Evolutionary conservation across 2,329 filamentous ascomycete species (phyloP), one percentile per base, ranked within the genome.

Genomic region (Talaromyces atroroseus): DNA sequence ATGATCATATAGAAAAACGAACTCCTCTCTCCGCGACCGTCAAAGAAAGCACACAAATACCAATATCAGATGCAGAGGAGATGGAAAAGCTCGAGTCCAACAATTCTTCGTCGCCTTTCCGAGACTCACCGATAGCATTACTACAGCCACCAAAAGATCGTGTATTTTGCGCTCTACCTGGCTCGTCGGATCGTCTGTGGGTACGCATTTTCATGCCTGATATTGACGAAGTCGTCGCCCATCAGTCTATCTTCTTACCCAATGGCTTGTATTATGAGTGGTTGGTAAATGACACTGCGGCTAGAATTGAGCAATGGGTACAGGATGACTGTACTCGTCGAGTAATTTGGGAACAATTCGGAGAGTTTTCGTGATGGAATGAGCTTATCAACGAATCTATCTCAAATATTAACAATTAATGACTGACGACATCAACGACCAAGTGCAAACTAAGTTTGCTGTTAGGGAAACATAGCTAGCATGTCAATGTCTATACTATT

Each of bases 191-290:
- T 68, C 75, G 81, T 4, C 82, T 85, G 16, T 96, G 92, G 91
- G 76, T 91, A 1, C 79, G 86, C 46, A 82, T 96, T 2, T 86
- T 85, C 64, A 94, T 96, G 88, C 81, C 87, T 57, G 85, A 84
- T 52, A 84, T 94, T 59, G 91, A 95, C 66, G 89, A 95, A 71
- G 88, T 95, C 1, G 85, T 83, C 6, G 92, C 91, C 10, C 91
- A 95, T 68, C 92, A 89, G 60, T 86, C 88, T 0, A 75, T 96
- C 52, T 96, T 95, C 74, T 82, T 89, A 12, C 74, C 84, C 0
- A 65, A 66, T 21, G 85, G 87, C 6, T 79, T 84, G 58, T 86
- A 89, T 57, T 92, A 94, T 66, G 87, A 91, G 64, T 74, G 74
- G 60, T 74, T 92, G n/a, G 84, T 92, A n/a, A 86, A 85, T 0